A percentile compares a stretch with the other conserved stretches of the same genome.
Conservation (phyloP, 495 filamentous ascomycete species). For the Tuber indicum region DNA sequence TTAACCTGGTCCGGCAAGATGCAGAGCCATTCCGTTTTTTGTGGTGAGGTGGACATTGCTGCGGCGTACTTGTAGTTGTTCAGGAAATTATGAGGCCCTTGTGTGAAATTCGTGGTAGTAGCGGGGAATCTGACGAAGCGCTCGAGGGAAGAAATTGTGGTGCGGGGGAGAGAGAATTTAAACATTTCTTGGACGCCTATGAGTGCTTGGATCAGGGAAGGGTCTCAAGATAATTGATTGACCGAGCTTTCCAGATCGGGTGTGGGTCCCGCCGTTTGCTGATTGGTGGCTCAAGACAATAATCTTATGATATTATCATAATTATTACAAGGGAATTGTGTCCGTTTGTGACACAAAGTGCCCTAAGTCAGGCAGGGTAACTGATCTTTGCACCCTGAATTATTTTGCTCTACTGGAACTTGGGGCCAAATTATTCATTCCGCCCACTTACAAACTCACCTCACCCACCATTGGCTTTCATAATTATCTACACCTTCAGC, state of each 20-base stretch:
- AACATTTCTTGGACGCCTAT: constrained; percentile 11
- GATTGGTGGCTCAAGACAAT: neutral
- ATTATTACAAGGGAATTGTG: neutral
- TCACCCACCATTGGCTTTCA: neutral
- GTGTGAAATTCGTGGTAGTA: neutral
- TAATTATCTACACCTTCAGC: neutral
- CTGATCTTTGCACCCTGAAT: neutral
- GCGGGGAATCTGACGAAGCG: constrained; percentile 7
- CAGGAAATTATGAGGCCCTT: neutral
- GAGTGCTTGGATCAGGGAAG: neutral
- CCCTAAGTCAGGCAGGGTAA: constrained; percentile 3
- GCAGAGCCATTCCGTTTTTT: constrained; percentile 74
- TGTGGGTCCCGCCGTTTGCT: neutral
- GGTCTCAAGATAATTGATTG: neutral
- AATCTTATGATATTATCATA: neutral
- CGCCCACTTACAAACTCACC: neutral
- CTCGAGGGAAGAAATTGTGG: neutral
- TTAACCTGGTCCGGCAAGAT: constrained; percentile 72
- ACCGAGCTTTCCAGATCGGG: neutral
- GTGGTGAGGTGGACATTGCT: constrained; percentile 41
- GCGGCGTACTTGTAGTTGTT: constrained; percentile 2
- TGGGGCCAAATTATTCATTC: neutral
- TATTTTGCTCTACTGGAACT: neutral
- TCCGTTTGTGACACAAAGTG: neutral
- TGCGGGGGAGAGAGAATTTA: constrained; percentile 26